phyloP scores from a whole-genome alignment of 495 filamentous ascomycete species.

The Pseudoneurospora amorphoporcata region DNA sequence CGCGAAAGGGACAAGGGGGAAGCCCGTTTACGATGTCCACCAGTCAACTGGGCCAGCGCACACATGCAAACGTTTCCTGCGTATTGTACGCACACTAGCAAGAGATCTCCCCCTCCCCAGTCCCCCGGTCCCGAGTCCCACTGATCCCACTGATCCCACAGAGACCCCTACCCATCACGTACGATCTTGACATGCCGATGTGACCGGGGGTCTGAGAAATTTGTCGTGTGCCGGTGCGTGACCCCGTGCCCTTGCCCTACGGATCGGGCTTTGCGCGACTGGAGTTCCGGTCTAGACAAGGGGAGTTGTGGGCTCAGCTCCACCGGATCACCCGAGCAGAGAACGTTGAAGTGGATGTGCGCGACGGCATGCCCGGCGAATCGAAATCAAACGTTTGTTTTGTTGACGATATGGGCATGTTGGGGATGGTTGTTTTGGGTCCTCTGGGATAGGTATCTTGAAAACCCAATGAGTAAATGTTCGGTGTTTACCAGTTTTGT shows the following conservation, averaged over 20 bases:
- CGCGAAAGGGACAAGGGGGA: background rate
- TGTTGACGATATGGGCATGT: background rate
- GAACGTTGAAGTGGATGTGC: background rate
- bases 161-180: background rate
- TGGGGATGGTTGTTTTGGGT: background rate
- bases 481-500: background rate
- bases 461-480: background rate
- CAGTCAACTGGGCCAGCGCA: background rate
- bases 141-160: background rate
- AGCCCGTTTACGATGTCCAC: background rate
- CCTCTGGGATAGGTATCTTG: background rate
- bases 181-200: background rate
- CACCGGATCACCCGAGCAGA: background rate
- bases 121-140: background rate
- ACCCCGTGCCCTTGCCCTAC: background rate
- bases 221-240: background rate
- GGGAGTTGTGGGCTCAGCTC: background rate
- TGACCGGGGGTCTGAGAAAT: background rate
- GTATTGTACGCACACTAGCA: background rate
- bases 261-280: background rate
- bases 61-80: background rate
- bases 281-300: background rate
- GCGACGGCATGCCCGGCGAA: background rate
- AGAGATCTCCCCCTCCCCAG: background rate
- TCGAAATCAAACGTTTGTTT: background rate